Conservation (phyloP, 2,329 filamentous ascomycete genomes). For the Beauveria australis region DNA sequence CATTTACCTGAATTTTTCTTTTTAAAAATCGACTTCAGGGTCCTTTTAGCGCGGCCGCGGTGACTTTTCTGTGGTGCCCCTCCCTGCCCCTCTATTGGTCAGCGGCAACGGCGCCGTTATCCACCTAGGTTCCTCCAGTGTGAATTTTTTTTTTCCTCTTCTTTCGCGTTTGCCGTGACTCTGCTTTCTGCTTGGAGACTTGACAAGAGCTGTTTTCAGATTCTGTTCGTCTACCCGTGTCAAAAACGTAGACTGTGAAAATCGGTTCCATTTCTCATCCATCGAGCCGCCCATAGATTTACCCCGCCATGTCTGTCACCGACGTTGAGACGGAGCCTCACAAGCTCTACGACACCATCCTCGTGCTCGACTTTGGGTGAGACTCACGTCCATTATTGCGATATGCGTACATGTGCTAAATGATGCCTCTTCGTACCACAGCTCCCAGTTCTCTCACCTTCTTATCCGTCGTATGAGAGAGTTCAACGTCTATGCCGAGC, state of each 20-base stretch:
- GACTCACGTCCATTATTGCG: background rate
- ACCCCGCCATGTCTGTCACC: background rate
- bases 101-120: background rate
- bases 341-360: slow-evolving; percentile 41
- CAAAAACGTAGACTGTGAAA: background rate
- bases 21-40: background rate
- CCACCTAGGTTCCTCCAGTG: background rate
- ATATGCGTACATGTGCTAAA: background rate
- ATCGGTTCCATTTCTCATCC: background rate
- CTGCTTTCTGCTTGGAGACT: background rate
- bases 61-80: background rate
- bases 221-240: background rate
- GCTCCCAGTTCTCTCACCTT: slow-evolving; percentile 60
- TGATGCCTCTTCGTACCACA: background rate
- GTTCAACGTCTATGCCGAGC: slow-evolving; percentile 77
- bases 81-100: background rate
- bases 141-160: background rate
- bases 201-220: background rate
- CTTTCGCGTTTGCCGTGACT: background rate
- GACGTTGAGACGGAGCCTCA: slow-evolving; percentile 5
- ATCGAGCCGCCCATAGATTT: background rate
- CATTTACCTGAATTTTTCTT: background rate
- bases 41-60: background rate
- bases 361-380: slow-evolving; percentile 62
- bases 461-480: slow-evolving; percentile 68